Evolutionary conservation across 495 filamentous ascomycete genomes (phyloP).

Genomic region (Hyaloscypha bicolor): DNA sequence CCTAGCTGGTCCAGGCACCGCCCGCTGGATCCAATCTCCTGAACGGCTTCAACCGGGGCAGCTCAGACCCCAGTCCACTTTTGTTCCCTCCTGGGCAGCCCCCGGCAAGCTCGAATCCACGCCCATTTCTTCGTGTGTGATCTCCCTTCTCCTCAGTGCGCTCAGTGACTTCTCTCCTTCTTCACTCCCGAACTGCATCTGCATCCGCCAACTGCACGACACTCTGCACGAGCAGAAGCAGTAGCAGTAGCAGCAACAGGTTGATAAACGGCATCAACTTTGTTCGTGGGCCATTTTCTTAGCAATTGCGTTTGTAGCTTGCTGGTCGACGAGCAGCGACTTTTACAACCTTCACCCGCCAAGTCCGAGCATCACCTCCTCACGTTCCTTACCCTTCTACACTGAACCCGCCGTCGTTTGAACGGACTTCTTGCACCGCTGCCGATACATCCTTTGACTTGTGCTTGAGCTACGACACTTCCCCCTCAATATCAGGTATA

Average conservation of each 20-base stretch:
- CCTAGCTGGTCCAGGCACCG: not conserved
- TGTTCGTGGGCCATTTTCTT: slow-evolving; percentile 1
- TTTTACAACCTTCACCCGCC: not conserved
- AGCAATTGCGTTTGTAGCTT: slow-evolving; percentile 28
- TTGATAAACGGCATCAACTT: slow-evolving; percentile 9
- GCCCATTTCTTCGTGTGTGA: slow-evolving; percentile 11
- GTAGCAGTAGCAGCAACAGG: slow-evolving; percentile 11
- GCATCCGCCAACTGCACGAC: slow-evolving; percentile 19
- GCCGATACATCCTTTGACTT: not conserved
- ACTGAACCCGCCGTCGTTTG: not conserved
- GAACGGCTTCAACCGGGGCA: not conserved
- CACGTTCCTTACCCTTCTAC: slow-evolving; percentile 11
- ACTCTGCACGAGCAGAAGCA: slow-evolving; percentile 20
- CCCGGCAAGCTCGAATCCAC: not conserved
- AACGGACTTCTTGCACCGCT: not conserved
- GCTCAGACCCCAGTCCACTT: slow-evolving; percentile 8
- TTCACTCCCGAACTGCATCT: slow-evolving; percentile 15
- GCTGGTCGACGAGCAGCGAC: slow-evolving; percentile 26
- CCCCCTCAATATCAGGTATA: slow-evolving; percentile 18
- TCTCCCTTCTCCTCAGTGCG: slow-evolving; percentile 12
- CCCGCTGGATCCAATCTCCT: slow-evolving; percentile 6
- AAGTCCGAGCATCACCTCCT: slow-evolving; percentile 16
- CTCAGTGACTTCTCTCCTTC: slow-evolving; percentile 9
- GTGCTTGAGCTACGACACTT: slow-evolving; percentile 1
- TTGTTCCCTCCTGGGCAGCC: not conserved